These are phyloP conservation scores for Colletotrichum sp. DNA, from an alignment of 2,329 filamentous ascomycete genomes.

Conservation along the genomic window DNA sequence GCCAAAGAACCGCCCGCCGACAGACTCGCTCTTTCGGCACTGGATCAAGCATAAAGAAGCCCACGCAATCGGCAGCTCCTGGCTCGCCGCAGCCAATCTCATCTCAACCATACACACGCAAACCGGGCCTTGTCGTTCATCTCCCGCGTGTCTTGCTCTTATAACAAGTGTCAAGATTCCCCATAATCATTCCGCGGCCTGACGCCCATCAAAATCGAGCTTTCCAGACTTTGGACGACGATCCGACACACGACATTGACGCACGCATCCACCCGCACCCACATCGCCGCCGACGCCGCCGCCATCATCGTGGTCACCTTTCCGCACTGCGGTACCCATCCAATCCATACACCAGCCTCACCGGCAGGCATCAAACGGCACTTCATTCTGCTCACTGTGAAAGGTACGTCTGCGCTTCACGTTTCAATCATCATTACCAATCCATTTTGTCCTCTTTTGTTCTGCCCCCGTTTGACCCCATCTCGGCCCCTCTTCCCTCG, in stretches of 20 bases:
- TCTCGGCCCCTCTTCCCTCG: background rate
- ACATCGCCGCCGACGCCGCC: background rate
- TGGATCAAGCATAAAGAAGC: constrained; percentile 17
- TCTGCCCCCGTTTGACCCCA: background rate
- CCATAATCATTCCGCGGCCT: background rate
- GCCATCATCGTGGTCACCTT: background rate
- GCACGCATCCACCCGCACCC: background rate
- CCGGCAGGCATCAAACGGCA: background rate
- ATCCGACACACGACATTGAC: constrained; percentile 5
- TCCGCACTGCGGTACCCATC: background rate
- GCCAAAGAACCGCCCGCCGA: background rate
- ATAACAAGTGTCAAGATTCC: constrained; percentile 6
- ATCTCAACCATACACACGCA: background rate
- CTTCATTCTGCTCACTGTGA: background rate
- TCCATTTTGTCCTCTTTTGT: background rate
- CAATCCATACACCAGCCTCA: background rate
- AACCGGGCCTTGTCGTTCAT: background rate
- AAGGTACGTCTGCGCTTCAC: background rate
- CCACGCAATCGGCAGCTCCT: constrained; percentile 6
- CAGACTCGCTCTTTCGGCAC: constrained; percentile 2
- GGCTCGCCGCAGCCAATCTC: constrained; percentile 9
- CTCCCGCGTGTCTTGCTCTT: constrained; percentile 2
- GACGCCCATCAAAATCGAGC: background rate
- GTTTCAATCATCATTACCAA: constrained; percentile 7
- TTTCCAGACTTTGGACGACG: constrained; percentile 11